Percentiles rank a stretch among this genome's conserved stretches.
Conservation (phyloP, 495 filamentous ascomycete genomes). For the Acidomyces sp. region DNA sequence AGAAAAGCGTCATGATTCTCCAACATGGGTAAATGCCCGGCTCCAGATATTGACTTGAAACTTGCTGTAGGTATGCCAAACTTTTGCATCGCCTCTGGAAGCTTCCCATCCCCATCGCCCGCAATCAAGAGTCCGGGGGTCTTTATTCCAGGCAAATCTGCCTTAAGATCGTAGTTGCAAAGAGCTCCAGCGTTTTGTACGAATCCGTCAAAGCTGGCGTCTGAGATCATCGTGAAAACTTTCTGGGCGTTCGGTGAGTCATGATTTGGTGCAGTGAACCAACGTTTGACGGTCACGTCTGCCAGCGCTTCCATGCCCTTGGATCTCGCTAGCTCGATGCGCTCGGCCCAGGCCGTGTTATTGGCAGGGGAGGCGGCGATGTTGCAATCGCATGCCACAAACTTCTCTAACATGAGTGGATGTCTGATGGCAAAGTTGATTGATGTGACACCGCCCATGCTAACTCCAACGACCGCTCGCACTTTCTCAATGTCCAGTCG, state of each 20-base stretch:
- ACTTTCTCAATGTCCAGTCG: constrained; percentile 24
- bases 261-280: constrained; percentile 57
- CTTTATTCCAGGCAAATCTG: constrained; percentile 38
- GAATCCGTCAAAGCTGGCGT: constrained; percentile 58
- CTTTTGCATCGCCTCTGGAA: constrained; percentile 28
- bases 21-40: constrained; percentile 74
- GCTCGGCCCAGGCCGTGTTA: constrained; percentile 61
- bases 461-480: constrained; percentile 50
- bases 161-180: constrained; percentile 60
- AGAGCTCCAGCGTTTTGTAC: constrained; percentile 55
- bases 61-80: constrained; percentile 45
- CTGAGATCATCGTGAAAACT: constrained; percentile 46
- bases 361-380: constrained; percentile 53
- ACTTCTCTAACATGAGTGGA: constrained; percentile 42
- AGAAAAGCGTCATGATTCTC: constrained; percentile 38
- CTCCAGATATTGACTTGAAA: constrained; percentile 47
- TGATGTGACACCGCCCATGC: constrained; percentile 62
- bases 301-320: constrained; percentile 50
- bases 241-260: constrained; percentile 38
- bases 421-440: constrained; percentile 57
- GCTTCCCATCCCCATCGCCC: constrained; percentile 58
- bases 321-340: constrained; percentile 52
- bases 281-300: constrained; percentile 52
- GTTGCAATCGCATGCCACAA: constrained; percentile 71
- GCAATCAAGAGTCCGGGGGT: constrained; percentile 43